Percentiles rank a stretch among this genome's conserved stretches.
phyloP scores from a whole-genome alignment of 306 rosid species.

The Vigna nakashimae region DNA sequence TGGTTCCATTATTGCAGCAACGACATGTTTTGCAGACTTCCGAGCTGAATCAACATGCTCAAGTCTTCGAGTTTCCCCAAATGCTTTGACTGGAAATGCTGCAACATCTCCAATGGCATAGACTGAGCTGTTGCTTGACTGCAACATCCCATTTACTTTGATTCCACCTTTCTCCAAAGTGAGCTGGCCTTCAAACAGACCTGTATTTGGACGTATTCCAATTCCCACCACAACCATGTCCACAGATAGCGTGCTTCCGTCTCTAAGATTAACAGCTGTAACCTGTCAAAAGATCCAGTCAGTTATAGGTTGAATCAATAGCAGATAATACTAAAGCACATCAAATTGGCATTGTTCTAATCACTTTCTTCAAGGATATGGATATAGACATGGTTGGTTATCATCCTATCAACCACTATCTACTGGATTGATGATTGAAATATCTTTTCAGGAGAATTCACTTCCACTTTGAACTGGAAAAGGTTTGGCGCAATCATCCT shows the following conservation, averaged over 20 bases:
- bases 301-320: conserved; percentile 3
- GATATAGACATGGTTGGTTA: neutral
- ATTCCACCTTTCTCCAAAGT: conserved; percentile 98
- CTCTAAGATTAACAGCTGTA: conserved; percentile 83
- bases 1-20: conserved; percentile 78
- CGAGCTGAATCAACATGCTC: conserved; percentile 97
- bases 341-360: neutral
- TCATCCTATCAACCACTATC: neutral
- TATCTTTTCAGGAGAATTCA: conserved; percentile 4
- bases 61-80: conserved; percentile 88
- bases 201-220: conserved; percentile 96
- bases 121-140: conserved; percentile 84
- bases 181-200: conserved; percentile 96
- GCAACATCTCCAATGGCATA: conserved; percentile 98
- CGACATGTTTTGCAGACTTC: conserved; percentile 83
- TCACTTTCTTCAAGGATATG: conserved; percentile 12
- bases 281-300: conserved; percentile 60
- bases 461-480: conserved; percentile 20
- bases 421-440: conserved; percentile 6
- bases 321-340: conserved; percentile 15
- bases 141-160: conserved; percentile 91
- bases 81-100: conserved; percentile 90
- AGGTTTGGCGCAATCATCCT: conserved; percentile 9
- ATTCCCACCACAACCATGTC: conserved; percentile 98
- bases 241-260: conserved; percentile 69